These are phyloP conservation scores for Thalassiosira allenii DNA, from an alignment of 352 stramenopile genomes.

Conservation along the genomic window DNA sequence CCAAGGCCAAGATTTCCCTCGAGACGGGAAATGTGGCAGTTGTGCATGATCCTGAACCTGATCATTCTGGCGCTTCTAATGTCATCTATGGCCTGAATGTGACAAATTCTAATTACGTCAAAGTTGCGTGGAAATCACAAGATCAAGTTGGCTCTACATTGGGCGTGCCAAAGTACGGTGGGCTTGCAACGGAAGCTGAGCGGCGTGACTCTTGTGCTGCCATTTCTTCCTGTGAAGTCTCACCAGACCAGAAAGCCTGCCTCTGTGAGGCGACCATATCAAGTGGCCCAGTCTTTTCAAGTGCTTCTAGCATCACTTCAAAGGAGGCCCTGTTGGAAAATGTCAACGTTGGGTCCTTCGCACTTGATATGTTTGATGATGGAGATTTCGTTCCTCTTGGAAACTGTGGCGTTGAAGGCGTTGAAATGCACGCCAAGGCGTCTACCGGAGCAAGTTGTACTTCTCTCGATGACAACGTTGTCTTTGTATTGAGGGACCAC, in stretches of 20 bases:
- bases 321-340: constrained; percentile 16
- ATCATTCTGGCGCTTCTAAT: not conserved
- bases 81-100: not conserved
- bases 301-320: constrained; percentile 3
- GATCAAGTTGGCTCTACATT: not conserved
- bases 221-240: not conserved
- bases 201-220: not conserved
- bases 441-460: not conserved
- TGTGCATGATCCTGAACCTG: constrained; percentile 23
- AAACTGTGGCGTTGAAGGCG: constrained; percentile 4
- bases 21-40: constrained; percentile 44
- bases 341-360: constrained; percentile 50
- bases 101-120: constrained; percentile 39
- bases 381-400: constrained; percentile 16
- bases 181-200: not conserved
- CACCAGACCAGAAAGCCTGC: constrained; percentile 16
- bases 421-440: constrained; percentile 24
- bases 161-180: not conserved
- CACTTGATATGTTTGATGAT: constrained; percentile 34
- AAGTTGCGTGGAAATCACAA: constrained; percentile 18
- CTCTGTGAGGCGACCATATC: constrained; percentile 26
- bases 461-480: constrained; percentile 22
- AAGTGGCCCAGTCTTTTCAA: not conserved
- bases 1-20: constrained; percentile 40
- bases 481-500: constrained; percentile 48